Conservation (phyloP, 2,329 filamentous ascomycete species). For the Fusarium chuoi region DNA sequence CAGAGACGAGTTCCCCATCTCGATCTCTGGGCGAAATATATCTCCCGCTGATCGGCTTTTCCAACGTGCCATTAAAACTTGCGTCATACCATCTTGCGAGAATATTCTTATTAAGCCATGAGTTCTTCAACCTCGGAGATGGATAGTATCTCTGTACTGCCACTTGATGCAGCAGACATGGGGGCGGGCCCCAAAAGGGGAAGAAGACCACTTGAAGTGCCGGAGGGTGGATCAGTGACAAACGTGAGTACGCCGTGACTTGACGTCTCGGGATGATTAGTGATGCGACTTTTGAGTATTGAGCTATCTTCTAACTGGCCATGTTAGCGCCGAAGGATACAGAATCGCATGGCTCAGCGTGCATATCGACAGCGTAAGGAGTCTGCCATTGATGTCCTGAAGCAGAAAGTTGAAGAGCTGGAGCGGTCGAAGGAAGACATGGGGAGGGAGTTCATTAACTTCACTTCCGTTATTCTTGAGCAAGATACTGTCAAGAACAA, state of each 20-base stretch:
- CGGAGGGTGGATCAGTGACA: background rate
- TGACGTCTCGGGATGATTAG: background rate
- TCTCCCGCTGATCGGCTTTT: background rate
- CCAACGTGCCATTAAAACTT: background rate
- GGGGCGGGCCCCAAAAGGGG: background rate
- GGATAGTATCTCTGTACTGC: background rate
- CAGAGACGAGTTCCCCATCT: background rate
- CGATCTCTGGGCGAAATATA: background rate
- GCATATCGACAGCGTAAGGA: conserved; percentile 17
- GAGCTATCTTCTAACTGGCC: background rate
- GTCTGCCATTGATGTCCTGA: conserved; percentile 5
- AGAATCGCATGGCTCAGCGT: conserved; percentile 16
- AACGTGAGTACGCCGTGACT: background rate
- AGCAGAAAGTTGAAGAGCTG: background rate
- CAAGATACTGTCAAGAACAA: background rate
- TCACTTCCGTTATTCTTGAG: background rate
- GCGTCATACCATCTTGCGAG: background rate
- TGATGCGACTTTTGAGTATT: background rate
- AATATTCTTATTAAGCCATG: background rate
- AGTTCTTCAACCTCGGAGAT: background rate
- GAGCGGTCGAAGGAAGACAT: background rate
- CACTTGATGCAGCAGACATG: background rate
- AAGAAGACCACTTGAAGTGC: background rate
- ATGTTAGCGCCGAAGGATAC: background rate
- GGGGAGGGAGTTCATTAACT: background rate